A percentile compares a stretch with the other conserved stretches of the same genome.
Conservation (phyloP, 371 early-diverging fungal species). For the Aphelidium insulamus region DNA sequence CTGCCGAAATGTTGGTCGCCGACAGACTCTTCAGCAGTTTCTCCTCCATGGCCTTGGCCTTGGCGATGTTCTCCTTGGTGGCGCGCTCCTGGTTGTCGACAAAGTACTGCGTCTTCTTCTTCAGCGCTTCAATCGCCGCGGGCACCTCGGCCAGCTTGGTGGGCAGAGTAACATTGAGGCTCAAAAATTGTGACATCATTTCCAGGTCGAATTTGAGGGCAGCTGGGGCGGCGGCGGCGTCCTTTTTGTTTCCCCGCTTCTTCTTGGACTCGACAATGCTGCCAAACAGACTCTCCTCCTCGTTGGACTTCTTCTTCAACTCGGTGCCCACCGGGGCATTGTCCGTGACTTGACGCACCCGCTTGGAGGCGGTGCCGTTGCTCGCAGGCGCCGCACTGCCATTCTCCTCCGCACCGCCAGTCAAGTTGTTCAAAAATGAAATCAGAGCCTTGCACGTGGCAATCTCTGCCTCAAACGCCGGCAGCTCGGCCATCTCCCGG, state of each 20-base stretch:
- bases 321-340: conserved; percentile 38
- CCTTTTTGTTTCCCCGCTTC: conserved; percentile 28
- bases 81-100: conserved; percentile 46
- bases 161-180: conserved; percentile 61
- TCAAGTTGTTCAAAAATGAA: conserved; percentile 31
- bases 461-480: conserved; percentile 73
- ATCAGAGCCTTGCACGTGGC: conserved; percentile 49
- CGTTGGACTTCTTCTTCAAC: conserved; percentile 39
- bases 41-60: conserved; percentile 68
- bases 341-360: conserved; percentile 15
- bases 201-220: conserved; percentile 55
- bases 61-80: conserved; percentile 62
- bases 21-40: too few relatives aligned
- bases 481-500: conserved; percentile 62
- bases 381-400: conserved; percentile 12
- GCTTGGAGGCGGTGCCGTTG: conserved; percentile 6
- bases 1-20: too few relatives aligned
- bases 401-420: too few relatives aligned
- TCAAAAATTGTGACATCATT: conserved; percentile 54
- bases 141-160: conserved; percentile 40
- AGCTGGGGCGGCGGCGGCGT: conserved; percentile 8
- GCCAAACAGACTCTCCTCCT: conserved; percentile 47
- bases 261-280: conserved; percentile 27
- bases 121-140: conserved; percentile 39
- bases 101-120: conserved; percentile 41